Base-by-base conservation (phyloP, 106 monocot genomes). In the Xerophyta viscosa region DNA sequence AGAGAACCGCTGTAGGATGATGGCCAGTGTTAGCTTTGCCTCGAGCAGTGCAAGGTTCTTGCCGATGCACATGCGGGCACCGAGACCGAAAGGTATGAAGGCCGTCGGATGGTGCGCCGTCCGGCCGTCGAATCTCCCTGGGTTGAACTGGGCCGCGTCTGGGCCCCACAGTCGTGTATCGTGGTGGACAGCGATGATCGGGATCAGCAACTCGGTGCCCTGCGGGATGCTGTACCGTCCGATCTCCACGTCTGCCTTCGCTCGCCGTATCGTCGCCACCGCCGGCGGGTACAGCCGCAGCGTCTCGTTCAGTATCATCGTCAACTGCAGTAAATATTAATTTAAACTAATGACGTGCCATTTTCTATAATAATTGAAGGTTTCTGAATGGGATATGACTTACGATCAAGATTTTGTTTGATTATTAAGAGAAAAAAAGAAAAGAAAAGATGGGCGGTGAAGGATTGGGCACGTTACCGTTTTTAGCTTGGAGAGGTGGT, bases 51-150 rank as follows among this genome's bases (percentile, higher is more conserved):
- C 82, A 24, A 79, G 46, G 73, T 76, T 79, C 57, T 76, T 82
- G 7, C 88, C 88, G 27, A 88, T 78, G 79, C 88, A 88, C 66
- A 69, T 83, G 25, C 88, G 82, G 28, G 79, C 66, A 0, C 88
- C 88, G 0, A 70, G 60, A 31, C 82, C 88, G 47, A 88, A 88
- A 8, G 88, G 88, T 25, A 88, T 76, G 82, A 79, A 88, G 6
- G 71, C 71, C 1, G 46, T 76, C 25, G 71, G 67, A 46, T 59
- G 48, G 4, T 60, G 53, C n/a, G 63, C 62, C n/a, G 67, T 62
- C n/a, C 54, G 54, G 21, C 46, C 48, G 0, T 51, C 37, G 67
- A 81, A 81, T 11, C 80, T 56, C 19, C 20, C 64, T 13, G 80
- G 80, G 54, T 75, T 75, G 71, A 75, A 81, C 48, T 67, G 50